Evolutionary conservation across 176 grass and related monocot genomes (phyloP).

Genomic region (Rhynchospora tenuis): DNA sequence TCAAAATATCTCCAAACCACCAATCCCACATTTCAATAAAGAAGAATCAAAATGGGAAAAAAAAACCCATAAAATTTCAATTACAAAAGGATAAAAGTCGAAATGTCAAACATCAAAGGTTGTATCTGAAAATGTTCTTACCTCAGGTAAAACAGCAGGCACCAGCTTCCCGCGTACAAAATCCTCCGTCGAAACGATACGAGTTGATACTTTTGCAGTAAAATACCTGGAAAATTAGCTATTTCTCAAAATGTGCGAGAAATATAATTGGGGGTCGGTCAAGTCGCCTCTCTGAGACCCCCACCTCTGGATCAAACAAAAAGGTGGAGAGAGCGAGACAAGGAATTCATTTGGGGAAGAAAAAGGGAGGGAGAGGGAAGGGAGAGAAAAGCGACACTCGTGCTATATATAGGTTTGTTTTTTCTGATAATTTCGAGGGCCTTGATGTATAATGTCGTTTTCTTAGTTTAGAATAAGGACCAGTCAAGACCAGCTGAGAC

Average conservation of each 20-base stretch:
- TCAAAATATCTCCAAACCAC: neutral
- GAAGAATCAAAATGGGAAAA: neutral
- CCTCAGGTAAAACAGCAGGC: conserved; percentile 6
- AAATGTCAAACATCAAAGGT: neutral
- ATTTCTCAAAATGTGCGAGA: neutral
- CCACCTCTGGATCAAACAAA: neutral
- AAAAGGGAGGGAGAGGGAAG: neutral
- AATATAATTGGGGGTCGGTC: neutral
- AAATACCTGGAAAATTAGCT: neutral
- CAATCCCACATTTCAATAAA: conserved; percentile 4
- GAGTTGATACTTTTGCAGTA: neutral
- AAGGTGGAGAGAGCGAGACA: neutral
- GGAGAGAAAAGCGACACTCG: neutral
- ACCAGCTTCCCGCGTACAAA: neutral
- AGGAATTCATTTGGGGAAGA: neutral
- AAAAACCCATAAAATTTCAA: neutral
- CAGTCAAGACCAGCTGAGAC: conserved; percentile 19
- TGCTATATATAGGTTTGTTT: conserved; percentile 16
- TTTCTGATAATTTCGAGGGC: neutral
- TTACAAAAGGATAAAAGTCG: neutral
- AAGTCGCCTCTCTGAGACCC: conserved; percentile 7
- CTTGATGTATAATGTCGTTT: neutral
- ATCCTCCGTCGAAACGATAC: neutral
- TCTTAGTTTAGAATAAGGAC: conserved; percentile 12
- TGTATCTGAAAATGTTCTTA: neutral